Evolutionary conservation across 2,329 filamentous ascomycete genomes (phyloP).

Genomic region (Cladosporium sp.): DNA sequence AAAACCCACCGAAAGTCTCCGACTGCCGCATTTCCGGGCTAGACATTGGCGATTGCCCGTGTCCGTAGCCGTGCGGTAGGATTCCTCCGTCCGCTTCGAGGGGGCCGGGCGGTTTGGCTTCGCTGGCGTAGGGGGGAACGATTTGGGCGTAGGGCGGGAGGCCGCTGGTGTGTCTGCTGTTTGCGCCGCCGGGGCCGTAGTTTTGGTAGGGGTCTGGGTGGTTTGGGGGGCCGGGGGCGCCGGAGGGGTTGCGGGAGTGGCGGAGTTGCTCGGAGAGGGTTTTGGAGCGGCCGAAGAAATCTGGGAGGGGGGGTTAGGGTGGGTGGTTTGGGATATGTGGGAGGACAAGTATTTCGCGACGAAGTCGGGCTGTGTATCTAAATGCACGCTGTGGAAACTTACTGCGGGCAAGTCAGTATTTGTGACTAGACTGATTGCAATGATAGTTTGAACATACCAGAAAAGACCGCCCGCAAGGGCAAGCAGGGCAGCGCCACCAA

Average conservation of each 20-base stretch:
- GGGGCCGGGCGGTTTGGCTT: constrained; percentile 3
- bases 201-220: background rate
- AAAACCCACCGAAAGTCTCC: background rate
- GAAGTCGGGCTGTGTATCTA: too few relatives aligned
- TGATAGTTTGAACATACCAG: constrained; percentile 36
- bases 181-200: background rate
- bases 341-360: too few relatives aligned
- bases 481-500: constrained; percentile 59
- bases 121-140: background rate
- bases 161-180: constrained; percentile 10
- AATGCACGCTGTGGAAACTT: background rate
- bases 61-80: background rate
- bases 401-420: constrained; percentile 1
- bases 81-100: constrained; percentile 4
- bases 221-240: background rate
- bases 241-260: constrained; percentile 6
- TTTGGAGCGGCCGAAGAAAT: constrained; percentile 50
- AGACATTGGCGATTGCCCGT: background rate
- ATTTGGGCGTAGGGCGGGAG: constrained; percentile 5
- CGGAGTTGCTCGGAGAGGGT: constrained; percentile 18
- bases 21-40: constrained; percentile 10
- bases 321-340: too few relatives aligned
- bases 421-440: background rate
- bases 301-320: background rate
- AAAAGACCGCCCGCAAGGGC: constrained; percentile 55